A percentile compares a stretch with the other conserved stretches of the same genome.
These are phyloP conservation scores for Candida tunisiensis DNA, from an alignment of 1,139 yeast genomes.

Conservation along the genomic window DNA sequence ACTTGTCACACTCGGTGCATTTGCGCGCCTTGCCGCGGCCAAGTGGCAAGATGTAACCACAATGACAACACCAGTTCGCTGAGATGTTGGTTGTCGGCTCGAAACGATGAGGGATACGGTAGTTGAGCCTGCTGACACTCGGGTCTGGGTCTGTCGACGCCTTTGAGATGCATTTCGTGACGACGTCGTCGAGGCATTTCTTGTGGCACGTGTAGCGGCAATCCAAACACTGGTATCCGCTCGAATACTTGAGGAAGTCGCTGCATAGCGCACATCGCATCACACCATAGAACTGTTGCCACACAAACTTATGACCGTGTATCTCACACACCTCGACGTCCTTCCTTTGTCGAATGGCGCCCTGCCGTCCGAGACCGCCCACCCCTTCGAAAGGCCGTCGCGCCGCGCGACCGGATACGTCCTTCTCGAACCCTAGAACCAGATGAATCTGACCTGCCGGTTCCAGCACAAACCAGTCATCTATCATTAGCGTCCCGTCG, in stretches of 20 bases:
- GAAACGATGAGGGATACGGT: constrained; percentile 91
- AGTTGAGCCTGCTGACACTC: constrained; percentile 84
- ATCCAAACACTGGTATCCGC: constrained; percentile 95
- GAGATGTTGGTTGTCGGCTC: constrained; percentile 84
- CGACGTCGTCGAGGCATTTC: constrained; percentile 86
- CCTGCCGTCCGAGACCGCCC: constrained; percentile 89
- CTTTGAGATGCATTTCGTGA: constrained; percentile 88
- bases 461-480: constrained; percentile 85
- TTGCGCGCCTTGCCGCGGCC: constrained; percentile 82
- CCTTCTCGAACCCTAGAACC: constrained; percentile 66
- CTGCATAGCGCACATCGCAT: constrained; percentile 98
- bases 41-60: constrained; percentile 93
- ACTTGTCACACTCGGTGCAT: constrained; percentile 87
- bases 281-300: constrained; percentile 85
- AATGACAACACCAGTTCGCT: constrained; percentile 98
- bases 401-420: constrained; percentile 30
- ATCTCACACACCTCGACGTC: constrained; percentile 82
- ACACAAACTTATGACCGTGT: constrained; percentile 94
- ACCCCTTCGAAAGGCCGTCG: constrained; percentile 29
- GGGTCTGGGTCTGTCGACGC: constrained; percentile 72
- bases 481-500: constrained; percentile 17
- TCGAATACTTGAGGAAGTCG: constrained; percentile 68
- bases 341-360: constrained; percentile 90
- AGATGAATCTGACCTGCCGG: constrained; percentile 85
- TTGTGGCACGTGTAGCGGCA: constrained; percentile 89